A percentile compares a stretch with the other conserved stretches of the same genome.
phyloP scores from a whole-genome alignment of 805 yeast species.

The Ogataea kodamae region DNA sequence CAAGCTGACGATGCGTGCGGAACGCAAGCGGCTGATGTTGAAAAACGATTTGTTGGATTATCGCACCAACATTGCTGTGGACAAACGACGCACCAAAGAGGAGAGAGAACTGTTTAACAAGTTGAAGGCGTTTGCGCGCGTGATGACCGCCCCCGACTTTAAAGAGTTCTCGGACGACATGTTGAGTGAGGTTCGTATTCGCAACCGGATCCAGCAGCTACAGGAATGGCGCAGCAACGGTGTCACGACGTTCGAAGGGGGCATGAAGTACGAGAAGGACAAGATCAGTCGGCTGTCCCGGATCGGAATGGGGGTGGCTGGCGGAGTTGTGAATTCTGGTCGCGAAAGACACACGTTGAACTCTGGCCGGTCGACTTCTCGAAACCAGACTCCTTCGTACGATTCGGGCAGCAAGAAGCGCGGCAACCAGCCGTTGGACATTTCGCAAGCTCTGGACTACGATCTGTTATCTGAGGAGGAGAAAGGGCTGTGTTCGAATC shows the following conservation, averaged over 20 bases:
- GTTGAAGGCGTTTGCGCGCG: conserved; percentile 75
- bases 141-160: conserved; percentile 80
- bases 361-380: conserved; percentile 29
- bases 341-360: conserved; percentile 32
- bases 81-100: conserved; percentile 83
- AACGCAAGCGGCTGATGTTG: conserved; percentile 78
- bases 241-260: conserved; percentile 76
- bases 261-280: conserved; percentile 84
- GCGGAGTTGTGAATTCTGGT: conserved; percentile 33
- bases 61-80: conserved; percentile 72
- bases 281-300: conserved; percentile 57
- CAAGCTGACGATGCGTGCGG: conserved; percentile 86
- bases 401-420: conserved; percentile 33
- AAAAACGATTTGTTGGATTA: conserved; percentile 80
- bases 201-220: conserved; percentile 80
- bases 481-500: conserved; percentile 74
- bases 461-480: conserved; percentile 85
- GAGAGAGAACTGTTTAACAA: conserved; percentile 77
- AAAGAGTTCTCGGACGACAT: conserved; percentile 70
- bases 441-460: conserved; percentile 75
- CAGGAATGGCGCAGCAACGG: conserved; percentile 95
- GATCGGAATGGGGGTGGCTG: conserved; percentile 13
- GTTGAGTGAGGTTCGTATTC: conserved; percentile 69
- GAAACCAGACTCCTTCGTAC: conserved; percentile 28
- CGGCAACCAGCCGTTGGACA: conserved; percentile 55